Percentiles rank a stretch among this genome's conserved stretches.
These are phyloP conservation scores for Physcomitrium patens DNA, from an alignment of 225 moss, liverwort and hornwort genomes.

Conservation along the genomic window DNA sequence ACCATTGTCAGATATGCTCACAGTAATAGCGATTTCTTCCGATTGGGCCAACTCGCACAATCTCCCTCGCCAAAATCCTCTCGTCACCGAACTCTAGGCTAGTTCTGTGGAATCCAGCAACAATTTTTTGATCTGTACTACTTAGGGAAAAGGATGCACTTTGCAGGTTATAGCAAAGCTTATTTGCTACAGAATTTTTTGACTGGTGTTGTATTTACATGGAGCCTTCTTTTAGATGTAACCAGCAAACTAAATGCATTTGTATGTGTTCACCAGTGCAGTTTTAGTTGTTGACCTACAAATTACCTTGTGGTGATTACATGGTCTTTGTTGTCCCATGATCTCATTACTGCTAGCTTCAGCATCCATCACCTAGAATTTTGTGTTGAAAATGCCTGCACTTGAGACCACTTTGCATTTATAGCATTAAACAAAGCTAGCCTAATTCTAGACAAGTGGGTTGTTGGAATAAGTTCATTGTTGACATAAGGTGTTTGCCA, in stretches of 20 bases:
- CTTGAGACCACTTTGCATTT: no score
- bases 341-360: no score
- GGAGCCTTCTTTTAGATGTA: background rate
- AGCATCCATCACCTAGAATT: no score
- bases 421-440: no score
- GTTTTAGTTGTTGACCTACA: background rate
- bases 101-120: background rate
- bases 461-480: no score
- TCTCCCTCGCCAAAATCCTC: constrained; percentile 27
- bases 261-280: no score
- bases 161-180: background rate
- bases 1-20: constrained; percentile 53
- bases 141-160: background rate
- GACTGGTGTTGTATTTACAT: background rate
- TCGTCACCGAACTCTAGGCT: constrained; percentile 35
- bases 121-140: constrained; percentile 15
- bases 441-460: no score
- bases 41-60: constrained; percentile 35
- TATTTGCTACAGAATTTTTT: background rate
- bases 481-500: no score
- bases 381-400: no score
- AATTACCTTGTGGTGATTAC: background rate
- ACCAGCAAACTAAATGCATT: no score
- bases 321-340: background rate
- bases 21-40: constrained; percentile 48